phyloP scores from a whole-genome alignment of 2,329 filamentous ascomycete species.

The Coniochaeta hoffmannii region DNA sequence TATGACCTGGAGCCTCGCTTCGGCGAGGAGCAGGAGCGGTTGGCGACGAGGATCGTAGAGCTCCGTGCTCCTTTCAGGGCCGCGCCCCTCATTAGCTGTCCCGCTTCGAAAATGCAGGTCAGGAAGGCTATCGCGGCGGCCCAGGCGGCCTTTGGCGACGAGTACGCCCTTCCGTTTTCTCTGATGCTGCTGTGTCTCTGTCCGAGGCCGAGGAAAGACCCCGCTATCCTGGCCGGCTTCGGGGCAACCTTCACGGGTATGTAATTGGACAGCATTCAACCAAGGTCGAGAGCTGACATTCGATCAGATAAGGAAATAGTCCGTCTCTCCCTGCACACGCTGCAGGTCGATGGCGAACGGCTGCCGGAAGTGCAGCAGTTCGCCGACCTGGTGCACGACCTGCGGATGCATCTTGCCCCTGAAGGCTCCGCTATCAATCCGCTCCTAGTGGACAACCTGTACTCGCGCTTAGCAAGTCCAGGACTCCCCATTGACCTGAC shows the following conservation, averaged over 20 bases:
- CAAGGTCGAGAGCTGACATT: neutral
- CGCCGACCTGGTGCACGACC: neutral
- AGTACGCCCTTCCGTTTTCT: neutral
- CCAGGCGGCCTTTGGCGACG: neutral
- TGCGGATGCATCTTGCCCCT: neutral
- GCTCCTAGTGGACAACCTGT: neutral
- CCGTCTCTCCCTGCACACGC: neutral
- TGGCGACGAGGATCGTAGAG: neutral
- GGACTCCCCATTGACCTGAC: neutral
- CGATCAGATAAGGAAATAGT: neutral
- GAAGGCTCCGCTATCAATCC: neutral
- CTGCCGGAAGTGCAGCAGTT: constrained; percentile 2
- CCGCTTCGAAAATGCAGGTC: neutral
- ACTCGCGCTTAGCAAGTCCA: neutral
- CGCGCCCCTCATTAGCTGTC: neutral
- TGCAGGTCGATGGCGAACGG: neutral
- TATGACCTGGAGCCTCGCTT: constrained; percentile 1
- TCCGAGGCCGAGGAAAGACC: neutral
- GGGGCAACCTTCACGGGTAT: neutral
- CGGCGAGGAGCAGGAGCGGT: neutral
- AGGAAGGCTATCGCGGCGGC: constrained; percentile 1
- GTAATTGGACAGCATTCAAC: neutral
- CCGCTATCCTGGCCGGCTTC: neutral
- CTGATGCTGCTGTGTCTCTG: constrained; percentile 1
- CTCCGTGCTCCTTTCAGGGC: neutral